A percentile compares a stretch with the other conserved stretches of the same genome.
These are phyloP conservation scores for Ophioceras dolichostomum DNA, from an alignment of 2,329 filamentous ascomycete species.

Conservation along the genomic window DNA sequence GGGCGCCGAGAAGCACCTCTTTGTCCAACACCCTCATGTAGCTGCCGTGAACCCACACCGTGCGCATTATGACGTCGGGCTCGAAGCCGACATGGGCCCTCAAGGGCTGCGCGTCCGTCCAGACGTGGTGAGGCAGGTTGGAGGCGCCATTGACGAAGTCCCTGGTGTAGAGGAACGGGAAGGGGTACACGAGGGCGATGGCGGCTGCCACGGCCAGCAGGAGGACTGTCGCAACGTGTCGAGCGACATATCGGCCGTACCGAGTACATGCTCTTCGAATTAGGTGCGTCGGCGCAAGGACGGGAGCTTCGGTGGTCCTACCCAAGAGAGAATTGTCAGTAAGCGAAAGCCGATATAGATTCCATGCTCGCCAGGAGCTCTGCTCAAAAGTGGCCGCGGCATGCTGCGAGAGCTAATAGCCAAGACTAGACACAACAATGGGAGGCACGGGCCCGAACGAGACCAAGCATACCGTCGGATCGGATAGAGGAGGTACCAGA, in stretches of 20 bases:
- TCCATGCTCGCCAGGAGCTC: neutral
- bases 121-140: conserved; percentile 66
- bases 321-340: neutral
- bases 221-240: conserved; percentile 63
- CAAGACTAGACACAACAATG: no score
- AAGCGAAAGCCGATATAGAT: conserved; percentile 1
- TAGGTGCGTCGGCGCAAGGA: conserved; percentile 51
- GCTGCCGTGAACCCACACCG: conserved; percentile 69
- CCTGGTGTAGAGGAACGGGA: conserved; percentile 62
- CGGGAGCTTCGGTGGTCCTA: conserved; percentile 64
- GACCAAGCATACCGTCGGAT: conserved; percentile 60
- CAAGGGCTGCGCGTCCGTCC: conserved; percentile 61
- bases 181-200: conserved; percentile 59
- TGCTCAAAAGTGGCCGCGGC: no score
- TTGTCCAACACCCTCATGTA: conserved; percentile 66
- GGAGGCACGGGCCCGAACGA: no score
- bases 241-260: conserved; percentile 58
- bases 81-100: conserved; percentile 31
- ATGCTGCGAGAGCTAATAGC: no score
- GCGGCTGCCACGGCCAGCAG: conserved; percentile 62
- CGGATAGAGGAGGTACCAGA: conserved; percentile 69
- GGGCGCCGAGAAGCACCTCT: conserved; percentile 50
- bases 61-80: conserved; percentile 69
- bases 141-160: conserved; percentile 60
- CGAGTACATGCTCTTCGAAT: conserved; percentile 52